Evolutionary conservation across 768 basidiomycete genomes (phyloP).

Genomic region (Lactarius sp.): DNA sequence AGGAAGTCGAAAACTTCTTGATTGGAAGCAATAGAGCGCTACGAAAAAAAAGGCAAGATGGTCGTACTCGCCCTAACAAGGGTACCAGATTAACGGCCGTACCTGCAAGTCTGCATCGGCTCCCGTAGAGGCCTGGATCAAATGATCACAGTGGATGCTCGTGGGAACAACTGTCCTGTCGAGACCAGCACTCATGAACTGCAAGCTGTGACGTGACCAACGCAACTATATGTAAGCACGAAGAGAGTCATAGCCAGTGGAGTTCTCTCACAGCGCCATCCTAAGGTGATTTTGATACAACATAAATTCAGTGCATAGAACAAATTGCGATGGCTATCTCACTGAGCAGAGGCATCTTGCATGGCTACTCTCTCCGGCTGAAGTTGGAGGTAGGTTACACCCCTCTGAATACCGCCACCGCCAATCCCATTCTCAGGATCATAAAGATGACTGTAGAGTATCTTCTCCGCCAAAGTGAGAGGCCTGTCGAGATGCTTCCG

Average conservation of each 20-base stretch:
- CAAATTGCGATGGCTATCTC: slow-evolving; percentile 33
- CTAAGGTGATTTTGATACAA: slow-evolving; percentile 35
- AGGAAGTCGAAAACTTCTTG: slow-evolving; percentile 98
- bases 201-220: slow-evolving; percentile 50
- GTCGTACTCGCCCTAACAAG: not conserved
- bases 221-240: not conserved
- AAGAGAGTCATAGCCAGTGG: slow-evolving; percentile 27
- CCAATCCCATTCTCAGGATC: slow-evolving; percentile 69
- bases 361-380: slow-evolving; percentile 92
- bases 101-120: slow-evolving; percentile 85
- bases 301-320: slow-evolving; percentile 1
- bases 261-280: slow-evolving; percentile 68
- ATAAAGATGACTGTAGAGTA: slow-evolving; percentile 87
- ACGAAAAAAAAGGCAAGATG: not conserved
- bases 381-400: slow-evolving; percentile 86
- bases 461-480: slow-evolving; percentile 95
- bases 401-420: slow-evolving; percentile 61
- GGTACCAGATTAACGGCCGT: not conserved
- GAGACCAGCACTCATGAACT: slow-evolving; percentile 97
- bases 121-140: slow-evolving; percentile 91
- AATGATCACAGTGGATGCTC: slow-evolving; percentile 96
- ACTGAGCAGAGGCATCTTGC: slow-evolving; percentile 94
- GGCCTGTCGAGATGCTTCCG: slow-evolving; percentile 67
- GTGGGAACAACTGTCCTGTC: slow-evolving; percentile 77
- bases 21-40: slow-evolving; percentile 84